These are phyloP conservation scores for Trichoderma citrinoviride DNA, from an alignment of 2,329 filamentous ascomycete species.

Conservation along the genomic window DNA sequence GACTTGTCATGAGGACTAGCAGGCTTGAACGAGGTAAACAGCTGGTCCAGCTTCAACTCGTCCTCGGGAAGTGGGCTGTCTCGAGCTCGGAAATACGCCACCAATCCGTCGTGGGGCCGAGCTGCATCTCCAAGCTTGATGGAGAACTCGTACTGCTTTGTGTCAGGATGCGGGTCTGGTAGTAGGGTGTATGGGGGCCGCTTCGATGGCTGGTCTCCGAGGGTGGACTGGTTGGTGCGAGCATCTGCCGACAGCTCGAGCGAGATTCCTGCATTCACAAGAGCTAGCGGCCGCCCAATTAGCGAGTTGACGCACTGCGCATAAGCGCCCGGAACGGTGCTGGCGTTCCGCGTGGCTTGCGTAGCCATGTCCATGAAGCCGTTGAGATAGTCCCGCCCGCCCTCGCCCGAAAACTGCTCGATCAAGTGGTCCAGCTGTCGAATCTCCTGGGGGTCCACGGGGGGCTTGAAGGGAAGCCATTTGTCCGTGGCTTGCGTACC, in stretches of 20 bases:
- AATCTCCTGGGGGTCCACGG: too few species aligned
- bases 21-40: conserved; percentile 31
- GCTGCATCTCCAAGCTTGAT: conserved; percentile 39
- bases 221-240: conserved; percentile 21
- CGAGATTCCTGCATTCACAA: conserved; percentile 40
- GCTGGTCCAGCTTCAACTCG: conserved; percentile 27
- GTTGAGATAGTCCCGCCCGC: background rate
- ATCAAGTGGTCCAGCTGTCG: too few species aligned
- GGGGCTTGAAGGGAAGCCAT: background rate
- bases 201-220: too few species aligned
- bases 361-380: conserved; percentile 36
- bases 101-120: conserved; percentile 38
- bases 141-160: conserved; percentile 29
- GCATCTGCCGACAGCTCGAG: conserved; percentile 35
- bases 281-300: conserved; percentile 42
- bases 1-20: conserved; percentile 13
- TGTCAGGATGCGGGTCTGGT: background rate
- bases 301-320: conserved; percentile 36
- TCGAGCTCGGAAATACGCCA: conserved; percentile 39
- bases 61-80: background rate
- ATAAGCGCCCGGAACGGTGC: conserved; percentile 37
- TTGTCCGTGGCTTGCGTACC: background rate
- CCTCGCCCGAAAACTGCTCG: too few species aligned
- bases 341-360: conserved; percentile 27
- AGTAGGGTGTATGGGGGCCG: background rate